Percentiles rank a stretch among this genome's conserved stretches.
phyloP scores from a whole-genome alignment of 768 basidiomycete species.

The Leccinum disarticulatum region DNA sequence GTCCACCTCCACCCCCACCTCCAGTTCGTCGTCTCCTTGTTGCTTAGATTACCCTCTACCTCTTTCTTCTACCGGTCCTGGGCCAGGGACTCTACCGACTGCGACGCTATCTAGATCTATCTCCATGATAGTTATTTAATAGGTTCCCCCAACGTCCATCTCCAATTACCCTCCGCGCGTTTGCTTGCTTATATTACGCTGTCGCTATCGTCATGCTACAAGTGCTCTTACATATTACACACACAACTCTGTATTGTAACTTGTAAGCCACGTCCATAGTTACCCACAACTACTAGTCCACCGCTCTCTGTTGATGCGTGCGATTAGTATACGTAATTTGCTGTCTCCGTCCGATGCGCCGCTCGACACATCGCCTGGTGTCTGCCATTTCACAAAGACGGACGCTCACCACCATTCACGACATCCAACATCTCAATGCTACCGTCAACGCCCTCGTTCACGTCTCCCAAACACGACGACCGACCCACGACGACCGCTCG shows the following conservation, averaged over 20 bases:
- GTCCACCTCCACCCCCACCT: background rate
- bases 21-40: background rate
- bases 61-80: background rate
- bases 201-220: slow-evolving; percentile 10
- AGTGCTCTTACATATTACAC: background rate
- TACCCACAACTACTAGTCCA: slow-evolving; percentile 29
- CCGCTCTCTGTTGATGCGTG: slow-evolving; percentile 13
- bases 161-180: slow-evolving; percentile 9
- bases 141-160: background rate
- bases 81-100: background rate
- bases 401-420: background rate
- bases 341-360: background rate
- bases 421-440: slow-evolving; percentile 30
- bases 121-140: slow-evolving; percentile 16
- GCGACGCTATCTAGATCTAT: slow-evolving; percentile 16
- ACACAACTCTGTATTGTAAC: too few relatives aligned
- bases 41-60: background rate
- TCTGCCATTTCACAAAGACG: background rate
- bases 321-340: background rate
- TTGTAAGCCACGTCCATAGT: slow-evolving; percentile 19
- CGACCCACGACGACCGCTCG: slow-evolving; percentile 16
- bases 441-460: slow-evolving; percentile 58
- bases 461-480: slow-evolving; percentile 9
- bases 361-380: background rate
- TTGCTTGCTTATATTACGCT: slow-evolving; percentile 16